A percentile compares a stretch with the other conserved stretches of the same genome.
Conservation (phyloP, 768 basidiomycete species). For the Lyophyllum semitale region DNA sequence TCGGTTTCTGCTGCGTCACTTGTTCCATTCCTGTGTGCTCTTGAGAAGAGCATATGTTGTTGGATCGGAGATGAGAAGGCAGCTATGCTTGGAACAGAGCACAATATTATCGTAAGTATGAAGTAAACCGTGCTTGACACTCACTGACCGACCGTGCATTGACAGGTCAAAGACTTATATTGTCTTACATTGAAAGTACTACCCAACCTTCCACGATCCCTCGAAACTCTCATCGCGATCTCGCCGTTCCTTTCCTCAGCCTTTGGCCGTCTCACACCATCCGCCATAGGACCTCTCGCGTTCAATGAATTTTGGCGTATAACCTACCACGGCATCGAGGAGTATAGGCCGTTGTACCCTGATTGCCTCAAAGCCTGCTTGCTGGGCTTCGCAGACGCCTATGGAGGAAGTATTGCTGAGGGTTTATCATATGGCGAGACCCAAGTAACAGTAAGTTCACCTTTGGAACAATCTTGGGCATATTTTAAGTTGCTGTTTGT, state of each 20-base stretch:
- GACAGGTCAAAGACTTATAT: conserved; percentile 45
- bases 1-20: conserved; percentile 27
- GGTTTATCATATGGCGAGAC: conserved; percentile 42
- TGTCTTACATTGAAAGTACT: conserved; percentile 42
- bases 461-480: neutral
- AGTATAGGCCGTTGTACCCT: conserved; percentile 42
- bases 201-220: conserved; percentile 37
- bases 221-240: conserved; percentile 38
- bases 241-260: conserved; percentile 51
- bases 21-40: conserved; percentile 32
- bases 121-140: neutral
- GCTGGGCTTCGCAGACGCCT: conserved; percentile 45
- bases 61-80: conserved; percentile 56
- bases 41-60: conserved; percentile 40
- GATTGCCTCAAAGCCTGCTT: conserved; percentile 46
- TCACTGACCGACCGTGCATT: neutral
- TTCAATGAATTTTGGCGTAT: conserved; percentile 62
- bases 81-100: conserved; percentile 42
- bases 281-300: conserved; percentile 50
- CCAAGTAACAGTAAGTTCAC: conserved; percentile 33
- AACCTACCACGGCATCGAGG: conserved; percentile 47
- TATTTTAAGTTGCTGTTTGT: neutral
- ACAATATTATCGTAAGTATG: conserved; percentile 47
- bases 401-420: conserved; percentile 47
- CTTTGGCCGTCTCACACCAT: conserved; percentile 43